Base-by-base conservation (phyloP, 371 early-diverging fungal genomes). In the Mucor piriformis region DNA sequence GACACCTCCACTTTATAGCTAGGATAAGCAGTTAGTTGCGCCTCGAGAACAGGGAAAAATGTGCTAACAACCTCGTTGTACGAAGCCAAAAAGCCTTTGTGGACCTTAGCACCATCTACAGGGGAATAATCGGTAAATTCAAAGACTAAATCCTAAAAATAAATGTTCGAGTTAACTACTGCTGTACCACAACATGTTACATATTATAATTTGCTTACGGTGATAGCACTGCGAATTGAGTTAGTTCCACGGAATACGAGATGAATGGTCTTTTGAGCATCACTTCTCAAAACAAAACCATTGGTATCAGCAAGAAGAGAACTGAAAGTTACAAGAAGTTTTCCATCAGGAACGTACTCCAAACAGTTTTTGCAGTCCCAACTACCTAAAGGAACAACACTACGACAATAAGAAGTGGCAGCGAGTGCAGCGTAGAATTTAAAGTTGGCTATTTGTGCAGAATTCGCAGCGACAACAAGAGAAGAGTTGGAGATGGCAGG, bases 61-160 rank as follows among this genome's bases (percentile, higher is more conserved):
- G n/a, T 27, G 10, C 20, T 32, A 8, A 54, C 35, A 12, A 54
- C 64, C 24, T 47, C 54, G 10, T 53, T 29, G 29, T 47, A 58
- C 7, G 64, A 47, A 38, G 25, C 54, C 12, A 54, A 59, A 51
- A 67, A 67, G 23, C 67, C 69, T 16, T 18, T 29, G 21, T 72
- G 72, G 32, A 72, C 59, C 15, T 54, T 54, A 4, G 72, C 65
- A 13, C 72, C 68, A 7, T 44, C 6, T 18, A 72, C 65, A 34
- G 67, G 57, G 23, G 59, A 24, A 21, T 71, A 71, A 18, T 37
- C 18, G 8, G 56, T 40, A 11, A 50, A 57, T 20, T 38, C 29
- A 44, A 66, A 50, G 3, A 56, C 20, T 8, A 61, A n/a, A 48
- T 67, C 63, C 46, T 66, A 50, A 2, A n/a, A 20, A 43, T 20